Evolutionary conservation across 257 asterid species (phyloP).

Genomic region (Petrea volubilis): DNA sequence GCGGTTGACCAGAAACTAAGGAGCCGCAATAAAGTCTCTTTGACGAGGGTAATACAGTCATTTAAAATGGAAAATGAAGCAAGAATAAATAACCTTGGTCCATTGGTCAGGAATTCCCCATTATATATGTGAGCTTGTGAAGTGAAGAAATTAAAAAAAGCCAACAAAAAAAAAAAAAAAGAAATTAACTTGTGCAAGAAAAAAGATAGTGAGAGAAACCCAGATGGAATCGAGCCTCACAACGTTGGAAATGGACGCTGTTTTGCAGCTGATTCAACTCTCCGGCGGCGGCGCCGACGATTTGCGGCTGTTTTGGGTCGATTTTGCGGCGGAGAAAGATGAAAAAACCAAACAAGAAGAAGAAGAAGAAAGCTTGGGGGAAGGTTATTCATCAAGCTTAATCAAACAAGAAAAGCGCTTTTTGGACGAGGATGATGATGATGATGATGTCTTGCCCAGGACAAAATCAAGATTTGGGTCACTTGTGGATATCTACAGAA

Average conservation of each 20-base stretch:
- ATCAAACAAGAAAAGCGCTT: not conserved
- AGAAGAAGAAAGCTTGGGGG: slow-evolving; percentile 21
- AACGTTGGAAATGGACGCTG: slow-evolving; percentile 60
- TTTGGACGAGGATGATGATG: slow-evolving; percentile 19
- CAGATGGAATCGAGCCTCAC: slow-evolving; percentile 48
- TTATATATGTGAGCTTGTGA: not conserved
- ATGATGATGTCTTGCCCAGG: slow-evolving; percentile 32
- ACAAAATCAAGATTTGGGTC: slow-evolving; percentile 41
- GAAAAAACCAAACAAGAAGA: no score
- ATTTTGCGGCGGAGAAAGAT: slow-evolving; percentile 13
- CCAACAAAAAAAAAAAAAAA: no score
- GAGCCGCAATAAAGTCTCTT: not conserved
- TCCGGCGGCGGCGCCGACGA: slow-evolving; percentile 42
- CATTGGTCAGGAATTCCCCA: slow-evolving; percentile 26
- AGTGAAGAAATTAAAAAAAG: slow-evolving; percentile 2
- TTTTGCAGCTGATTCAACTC: slow-evolving; percentile 58
- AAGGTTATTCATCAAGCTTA: slow-evolving; percentile 16
- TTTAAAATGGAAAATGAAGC: not conserved
- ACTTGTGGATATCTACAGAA: slow-evolving; percentile 40
- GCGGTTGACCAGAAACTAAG: not conserved
- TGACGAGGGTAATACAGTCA: slow-evolving; percentile 15
- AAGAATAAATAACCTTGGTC: slow-evolving; percentile 18
- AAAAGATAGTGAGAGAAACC: not conserved
- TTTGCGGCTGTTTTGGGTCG: slow-evolving; percentile 18
- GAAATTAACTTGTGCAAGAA: not conserved